These are phyloP conservation scores for Fimicolochytrium jonesii DNA, from an alignment of 192 early-diverging fungal species.

Conservation along the genomic window DNA sequence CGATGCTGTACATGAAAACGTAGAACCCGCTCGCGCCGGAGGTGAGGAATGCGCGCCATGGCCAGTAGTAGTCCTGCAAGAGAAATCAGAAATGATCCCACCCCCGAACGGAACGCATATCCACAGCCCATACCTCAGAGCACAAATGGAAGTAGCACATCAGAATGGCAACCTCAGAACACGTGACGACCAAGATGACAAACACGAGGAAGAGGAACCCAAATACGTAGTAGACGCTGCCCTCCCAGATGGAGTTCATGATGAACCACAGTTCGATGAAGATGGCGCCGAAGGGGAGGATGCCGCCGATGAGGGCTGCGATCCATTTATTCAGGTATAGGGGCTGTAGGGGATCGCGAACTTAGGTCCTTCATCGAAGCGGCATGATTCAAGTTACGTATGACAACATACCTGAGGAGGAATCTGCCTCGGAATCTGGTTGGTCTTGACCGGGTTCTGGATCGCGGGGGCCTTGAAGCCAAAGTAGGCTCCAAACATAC, in stretches of 20 bases:
- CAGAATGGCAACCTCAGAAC: slow-evolving; percentile 51
- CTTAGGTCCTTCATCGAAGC: too few relatives aligned
- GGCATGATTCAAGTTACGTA: slow-evolving; percentile 18
- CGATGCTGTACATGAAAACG: slow-evolving; percentile 71
- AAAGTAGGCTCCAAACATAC: slow-evolving; percentile 80
- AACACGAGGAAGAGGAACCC: slow-evolving; percentile 57
- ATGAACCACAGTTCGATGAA: slow-evolving; percentile 64
- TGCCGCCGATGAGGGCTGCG: slow-evolving; percentile 61
- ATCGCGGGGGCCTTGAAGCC: slow-evolving; percentile 65
- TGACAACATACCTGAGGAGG: slow-evolving; percentile 51
- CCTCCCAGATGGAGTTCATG: slow-evolving; percentile 53
- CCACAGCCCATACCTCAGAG: too few relatives aligned
- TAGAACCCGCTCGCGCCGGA: slow-evolving; percentile 68
- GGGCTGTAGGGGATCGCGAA: slow-evolving; percentile 24
- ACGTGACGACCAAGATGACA: slow-evolving; percentile 51
- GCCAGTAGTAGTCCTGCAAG: slow-evolving; percentile 74
- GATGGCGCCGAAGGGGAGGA: slow-evolving; percentile 65
- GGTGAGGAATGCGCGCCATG: slow-evolving; percentile 81
- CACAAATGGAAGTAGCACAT: slow-evolving; percentile 61
- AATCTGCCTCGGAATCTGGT: slow-evolving; percentile 88
- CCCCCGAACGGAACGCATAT: too few relatives aligned
- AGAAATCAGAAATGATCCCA: too few relatives aligned
- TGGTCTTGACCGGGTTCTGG: slow-evolving; percentile 83
- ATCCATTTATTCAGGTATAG: slow-evolving; percentile 60
- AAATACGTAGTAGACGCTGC: slow-evolving; percentile 58